Base-by-base conservation (phyloP, 2,329 filamentous ascomycete genomes). In the Cladophialophora immunda region DNA sequence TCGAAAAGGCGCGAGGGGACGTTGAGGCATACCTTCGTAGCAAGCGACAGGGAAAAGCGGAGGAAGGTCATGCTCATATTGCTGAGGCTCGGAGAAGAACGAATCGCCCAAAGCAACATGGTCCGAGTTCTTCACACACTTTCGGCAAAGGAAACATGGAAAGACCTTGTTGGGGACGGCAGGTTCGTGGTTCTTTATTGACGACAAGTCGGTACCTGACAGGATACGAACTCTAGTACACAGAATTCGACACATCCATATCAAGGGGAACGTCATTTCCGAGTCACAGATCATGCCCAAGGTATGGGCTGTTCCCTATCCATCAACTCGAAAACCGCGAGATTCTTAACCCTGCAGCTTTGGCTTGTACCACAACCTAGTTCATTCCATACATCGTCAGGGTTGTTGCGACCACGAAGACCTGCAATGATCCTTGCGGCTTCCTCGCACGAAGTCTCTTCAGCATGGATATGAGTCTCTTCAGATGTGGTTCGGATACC, bases 181-280 rank as follows among this genome's bases (percentile, higher is more conserved):
- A 13, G 90, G 90, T 47, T 94, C 92, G 2, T 96, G 92, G 92
- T 94, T 94, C 79, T 86, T 91, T 79, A 88, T 92, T 62, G 92
- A 94, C 75, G 83, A n/a, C n/a, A n/a, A n/a, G n/a, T n/a, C n/a
- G n/a, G n/a, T n/a, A n/a, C n/a, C n/a, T n/a, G n/a, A n/a, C n/a
- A n/a, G n/a, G n/a, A n/a, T n/a, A n/a, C n/a, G n/a, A n/a, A n/a
- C n/a, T n/a, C n/a, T n/a, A n/a, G n/a, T n/a, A n/a, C n/a, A n/a
- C n/a, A n/a, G n/a, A n/a, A n/a, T n/a, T n/a, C n/a, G n/a, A n/a
- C n/a, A n/a, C n/a, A n/a, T n/a, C n/a, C n/a, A n/a, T n/a, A n/a
- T n/a, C n/a, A n/a, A n/a, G n/a, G n/a, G n/a, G n/a, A n/a, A n/a
- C n/a, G n/a, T n/a, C n/a, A n/a, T n/a, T n/a, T n/a, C n/a, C n/a